Evolutionary conservation across 2,329 filamentous ascomycete species (phyloP).

Genomic region (Nothomitra cinnamomea): DNA sequence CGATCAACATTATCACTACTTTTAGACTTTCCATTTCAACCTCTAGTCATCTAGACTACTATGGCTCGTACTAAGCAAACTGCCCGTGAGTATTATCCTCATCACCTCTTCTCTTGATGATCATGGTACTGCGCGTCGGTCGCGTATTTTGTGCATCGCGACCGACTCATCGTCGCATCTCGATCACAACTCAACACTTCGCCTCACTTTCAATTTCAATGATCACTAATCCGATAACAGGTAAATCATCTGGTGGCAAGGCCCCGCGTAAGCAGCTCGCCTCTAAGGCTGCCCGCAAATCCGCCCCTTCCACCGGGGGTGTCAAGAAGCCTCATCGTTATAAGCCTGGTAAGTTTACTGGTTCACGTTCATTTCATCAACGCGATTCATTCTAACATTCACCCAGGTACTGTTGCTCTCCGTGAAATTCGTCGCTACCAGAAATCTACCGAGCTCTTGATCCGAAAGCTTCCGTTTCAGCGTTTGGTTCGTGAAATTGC

Average conservation of each 20-base stretch:
- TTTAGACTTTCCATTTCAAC: constrained; percentile 1
- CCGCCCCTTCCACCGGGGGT: constrained; percentile 87
- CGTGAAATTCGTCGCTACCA: constrained; percentile 98
- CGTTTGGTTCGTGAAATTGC: constrained; percentile 94
- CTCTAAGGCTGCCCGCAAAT: constrained; percentile 98
- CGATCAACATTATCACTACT: constrained; percentile 11
- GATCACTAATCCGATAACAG: constrained; percentile 22
- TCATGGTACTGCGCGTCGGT: too few species aligned
- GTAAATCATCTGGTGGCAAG: constrained; percentile 61
- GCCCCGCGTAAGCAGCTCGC: constrained; percentile 87
- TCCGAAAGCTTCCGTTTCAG: constrained; percentile 96
- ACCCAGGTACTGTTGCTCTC: constrained; percentile 69
- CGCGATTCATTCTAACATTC: constrained; percentile 15
- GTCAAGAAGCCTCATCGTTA: constrained; percentile 91
- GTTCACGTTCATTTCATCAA: background rate
- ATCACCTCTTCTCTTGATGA: background rate
- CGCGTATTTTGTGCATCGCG: background rate
- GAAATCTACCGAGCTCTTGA: constrained; percentile 88
- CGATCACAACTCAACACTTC: constrained; percentile 10
- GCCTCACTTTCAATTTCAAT: constrained; percentile 11
- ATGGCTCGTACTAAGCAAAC: constrained; percentile 41
- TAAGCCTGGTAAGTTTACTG: constrained; percentile 48
- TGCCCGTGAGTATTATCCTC: constrained; percentile 29
- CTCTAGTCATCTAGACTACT: constrained; percentile 9
- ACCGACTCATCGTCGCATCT: constrained; percentile 11